phyloP scores from a whole-genome alignment of 192 early-diverging fungal species.

The Entophlyctis luteolus region DNA sequence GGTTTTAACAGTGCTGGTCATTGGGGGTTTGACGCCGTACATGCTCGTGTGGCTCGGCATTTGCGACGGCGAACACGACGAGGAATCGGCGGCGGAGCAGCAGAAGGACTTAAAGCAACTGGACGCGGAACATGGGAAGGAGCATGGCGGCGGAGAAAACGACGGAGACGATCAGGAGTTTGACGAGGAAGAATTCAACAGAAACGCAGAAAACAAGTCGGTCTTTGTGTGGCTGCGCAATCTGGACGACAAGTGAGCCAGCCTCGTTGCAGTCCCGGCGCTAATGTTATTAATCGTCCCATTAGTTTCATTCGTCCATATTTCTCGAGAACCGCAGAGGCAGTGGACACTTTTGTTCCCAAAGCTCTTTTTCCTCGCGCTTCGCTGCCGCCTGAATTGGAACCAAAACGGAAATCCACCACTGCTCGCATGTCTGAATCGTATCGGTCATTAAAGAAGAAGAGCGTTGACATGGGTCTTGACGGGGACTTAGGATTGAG shows the following conservation, averaged over 20 bases:
- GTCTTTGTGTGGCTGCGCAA: slow-evolving; percentile 48
- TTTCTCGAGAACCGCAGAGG: slow-evolving; percentile 29
- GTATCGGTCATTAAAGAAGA: slow-evolving; percentile 11
- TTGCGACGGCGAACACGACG: slow-evolving; percentile 16
- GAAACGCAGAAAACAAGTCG: slow-evolving; percentile 29
- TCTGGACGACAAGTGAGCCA: slow-evolving; percentile 47
- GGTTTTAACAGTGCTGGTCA: slow-evolving; percentile 51
- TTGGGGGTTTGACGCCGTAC: slow-evolving; percentile 55
- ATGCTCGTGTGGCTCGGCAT: slow-evolving; percentile 54
- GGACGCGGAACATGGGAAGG: no score
- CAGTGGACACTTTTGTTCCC: slow-evolving; percentile 26
- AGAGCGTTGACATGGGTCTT: slow-evolving; percentile 15
- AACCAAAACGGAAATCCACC: slow-evolving; percentile 12
- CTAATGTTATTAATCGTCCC: no score
- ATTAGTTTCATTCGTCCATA: slow-evolving; percentile 47
- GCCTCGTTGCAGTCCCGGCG: no score
- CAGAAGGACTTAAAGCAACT: no score
- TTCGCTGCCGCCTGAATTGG: slow-evolving; percentile 10
- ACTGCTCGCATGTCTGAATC: not conserved
- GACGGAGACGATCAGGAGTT: slow-evolving; percentile 31
- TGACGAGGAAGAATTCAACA: slow-evolving; percentile 21
- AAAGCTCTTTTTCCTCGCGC: slow-evolving; percentile 26
- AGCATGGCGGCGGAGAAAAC: slow-evolving; percentile 31
- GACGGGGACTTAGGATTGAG: slow-evolving; percentile 20
- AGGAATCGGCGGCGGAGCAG: slow-evolving; percentile 13